Conservation (phyloP, 371 early-diverging fungal species). For the Actinomortierella wolfii region DNA sequence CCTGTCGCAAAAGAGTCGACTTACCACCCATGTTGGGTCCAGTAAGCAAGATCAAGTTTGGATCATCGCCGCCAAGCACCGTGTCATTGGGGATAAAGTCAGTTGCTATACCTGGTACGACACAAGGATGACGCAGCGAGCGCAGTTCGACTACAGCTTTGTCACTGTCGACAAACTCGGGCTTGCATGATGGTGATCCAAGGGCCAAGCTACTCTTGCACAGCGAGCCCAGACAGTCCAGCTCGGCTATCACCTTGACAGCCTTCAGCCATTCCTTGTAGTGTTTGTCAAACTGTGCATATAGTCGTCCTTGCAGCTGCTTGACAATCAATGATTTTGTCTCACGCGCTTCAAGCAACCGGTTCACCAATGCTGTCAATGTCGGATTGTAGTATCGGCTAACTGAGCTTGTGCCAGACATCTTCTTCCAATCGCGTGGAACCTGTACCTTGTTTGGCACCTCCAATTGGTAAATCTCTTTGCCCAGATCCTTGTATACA, state of each 20-base stretch:
- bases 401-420: conserved; percentile 81
- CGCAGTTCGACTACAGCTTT: conserved; percentile 73
- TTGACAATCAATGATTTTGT: conserved; percentile 61
- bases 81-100: conserved; percentile 97
- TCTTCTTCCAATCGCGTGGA: conserved; percentile 78
- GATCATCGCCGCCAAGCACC: conserved; percentile 68
- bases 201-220: conserved; percentile 72
- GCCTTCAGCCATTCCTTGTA: conserved; percentile 76
- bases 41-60: conserved; percentile 92
- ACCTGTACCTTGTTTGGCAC: conserved; percentile 78
- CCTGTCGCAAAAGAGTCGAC: conserved; percentile 94
- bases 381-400: conserved; percentile 88
- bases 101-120: conserved; percentile 60
- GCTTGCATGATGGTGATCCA: conserved; percentile 80
- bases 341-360: conserved; percentile 87
- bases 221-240: conserved; percentile 93
- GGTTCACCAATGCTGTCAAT: conserved; percentile 67
- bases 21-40: conserved; percentile 99
- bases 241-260: conserved; percentile 75
- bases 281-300: conserved; percentile 76
- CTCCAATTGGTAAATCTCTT: conserved; percentile 96
- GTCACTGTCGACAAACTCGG: conserved; percentile 69
- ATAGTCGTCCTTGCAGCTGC: conserved; percentile 73
- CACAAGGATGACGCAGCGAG: conserved; percentile 89
- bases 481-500: conserved; percentile 90